A percentile compares a stretch with the other conserved stretches of the same genome.
These are phyloP conservation scores for Wolfiporia cocos DNA, from an alignment of 1,284 basidiomycete genomes.

Conservation along the genomic window DNA sequence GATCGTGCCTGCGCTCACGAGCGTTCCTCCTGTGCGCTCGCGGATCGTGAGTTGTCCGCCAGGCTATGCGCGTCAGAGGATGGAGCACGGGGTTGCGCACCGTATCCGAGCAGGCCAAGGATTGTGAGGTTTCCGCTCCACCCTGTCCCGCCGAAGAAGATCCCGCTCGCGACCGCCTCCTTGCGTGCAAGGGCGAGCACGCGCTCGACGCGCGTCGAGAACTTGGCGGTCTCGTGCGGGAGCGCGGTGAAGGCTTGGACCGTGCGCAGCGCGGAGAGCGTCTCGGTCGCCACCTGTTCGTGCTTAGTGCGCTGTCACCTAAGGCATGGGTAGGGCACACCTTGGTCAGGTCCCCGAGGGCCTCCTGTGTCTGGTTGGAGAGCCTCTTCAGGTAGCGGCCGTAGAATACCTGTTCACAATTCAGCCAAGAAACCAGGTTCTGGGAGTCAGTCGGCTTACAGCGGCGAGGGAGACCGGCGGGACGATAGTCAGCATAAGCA, in stretches of 20 bases:
- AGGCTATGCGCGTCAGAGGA: too few relatives aligned
- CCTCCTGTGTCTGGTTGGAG: slow-evolving; percentile 90
- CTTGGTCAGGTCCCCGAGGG: slow-evolving; percentile 93
- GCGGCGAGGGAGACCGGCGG: slow-evolving; percentile 95
- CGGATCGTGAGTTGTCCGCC: too few relatives aligned
- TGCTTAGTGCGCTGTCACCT: background rate
- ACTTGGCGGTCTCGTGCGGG: slow-evolving; percentile 68
- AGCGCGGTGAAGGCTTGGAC: slow-evolving; percentile 88
- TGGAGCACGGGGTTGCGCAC: too few relatives aligned
- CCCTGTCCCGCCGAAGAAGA: slow-evolving; percentile 91
- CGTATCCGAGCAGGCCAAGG: slow-evolving; percentile 87
- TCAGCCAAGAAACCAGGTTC: background rate
- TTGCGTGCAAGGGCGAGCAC: slow-evolving; percentile 79
- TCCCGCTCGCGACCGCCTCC: slow-evolving; percentile 87
- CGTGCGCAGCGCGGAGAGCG: slow-evolving; percentile 88
- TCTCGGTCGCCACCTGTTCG: slow-evolving; percentile 73
- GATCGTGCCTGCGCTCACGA: slow-evolving; percentile 85
- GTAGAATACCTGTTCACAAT: slow-evolving; percentile 67
- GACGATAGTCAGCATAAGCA: slow-evolving; percentile 91
- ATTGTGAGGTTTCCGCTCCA: slow-evolving; percentile 95
- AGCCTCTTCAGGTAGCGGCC: slow-evolving; percentile 92
- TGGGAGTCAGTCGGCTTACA: slow-evolving; percentile 38
- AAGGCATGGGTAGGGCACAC: slow-evolving; percentile 23
- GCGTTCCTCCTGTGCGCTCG: slow-evolving; percentile 70
- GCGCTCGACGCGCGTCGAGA: slow-evolving; percentile 56